Percentiles rank a stretch among this genome's conserved stretches.
phyloP scores from a whole-genome alignment of 345 rosid genomes.

The Aquilaria sinensis region DNA sequence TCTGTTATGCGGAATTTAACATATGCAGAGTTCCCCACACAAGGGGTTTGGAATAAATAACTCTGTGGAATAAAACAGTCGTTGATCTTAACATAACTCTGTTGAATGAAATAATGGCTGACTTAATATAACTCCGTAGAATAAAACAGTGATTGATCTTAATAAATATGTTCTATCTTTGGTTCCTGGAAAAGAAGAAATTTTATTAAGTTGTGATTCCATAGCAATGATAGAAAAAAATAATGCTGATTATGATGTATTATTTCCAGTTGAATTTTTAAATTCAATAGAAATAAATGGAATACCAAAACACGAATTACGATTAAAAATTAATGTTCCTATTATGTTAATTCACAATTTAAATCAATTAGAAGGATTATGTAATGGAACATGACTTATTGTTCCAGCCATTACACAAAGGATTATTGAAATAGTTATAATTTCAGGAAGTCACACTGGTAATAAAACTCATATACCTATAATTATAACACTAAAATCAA shows the following conservation, averaged over 20 bases:
- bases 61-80: too few relatives aligned
- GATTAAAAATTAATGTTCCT: not conserved
- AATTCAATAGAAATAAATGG: not conserved
- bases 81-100: too few relatives aligned
- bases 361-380: not conserved
- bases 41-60: not conserved
- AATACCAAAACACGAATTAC: not conserved
- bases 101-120: too few relatives aligned
- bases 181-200: too few relatives aligned
- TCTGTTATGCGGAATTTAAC: not conserved
- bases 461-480: not conserved
- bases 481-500: not conserved
- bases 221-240: not conserved
- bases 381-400: not conserved
- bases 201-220: too few relatives aligned
- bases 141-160: too few relatives aligned
- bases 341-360: not conserved
- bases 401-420: not conserved
- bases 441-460: not conserved
- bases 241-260: not conserved
- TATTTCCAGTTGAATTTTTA: not conserved
- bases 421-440: not conserved
- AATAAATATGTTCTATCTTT: too few relatives aligned
- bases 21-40: not conserved
- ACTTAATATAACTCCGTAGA: too few relatives aligned